Conservation (phyloP, 2,329 filamentous ascomycete genomes). For the Neurospora crassa region DNA sequence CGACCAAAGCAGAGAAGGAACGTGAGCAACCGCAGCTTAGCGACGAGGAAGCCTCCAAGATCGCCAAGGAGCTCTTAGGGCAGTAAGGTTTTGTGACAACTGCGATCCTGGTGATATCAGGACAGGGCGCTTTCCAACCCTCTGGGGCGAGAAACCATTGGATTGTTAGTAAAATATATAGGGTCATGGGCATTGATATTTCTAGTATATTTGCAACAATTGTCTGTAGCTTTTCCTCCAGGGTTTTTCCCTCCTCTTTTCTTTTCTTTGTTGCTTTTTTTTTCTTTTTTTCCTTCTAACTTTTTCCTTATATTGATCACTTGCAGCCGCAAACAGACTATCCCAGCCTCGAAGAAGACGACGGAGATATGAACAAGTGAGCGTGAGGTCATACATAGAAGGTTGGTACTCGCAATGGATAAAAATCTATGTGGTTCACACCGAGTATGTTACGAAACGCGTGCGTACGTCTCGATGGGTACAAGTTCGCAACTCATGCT, state of each 20-base stretch:
- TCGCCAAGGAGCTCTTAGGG: slow-evolving; percentile 26
- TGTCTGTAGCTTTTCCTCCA: neutral
- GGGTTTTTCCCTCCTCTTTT: neutral
- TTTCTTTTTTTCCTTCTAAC: too few species aligned
- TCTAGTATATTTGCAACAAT: neutral
- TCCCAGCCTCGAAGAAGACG: neutral
- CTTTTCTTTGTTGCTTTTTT: too few species aligned
- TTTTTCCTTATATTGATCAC: neutral
- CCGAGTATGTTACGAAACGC: neutral
- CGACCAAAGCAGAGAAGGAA: slow-evolving; percentile 33
- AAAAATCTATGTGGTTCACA: neutral
- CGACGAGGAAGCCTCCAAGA: slow-evolving; percentile 24
- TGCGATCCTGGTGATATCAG: neutral
- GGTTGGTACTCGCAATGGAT: neutral
- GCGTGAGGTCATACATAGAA: neutral
- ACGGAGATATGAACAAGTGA: neutral
- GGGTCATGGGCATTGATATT: neutral
- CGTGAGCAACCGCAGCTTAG: slow-evolving; percentile 21
- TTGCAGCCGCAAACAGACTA: neutral
- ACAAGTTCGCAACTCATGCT: neutral
- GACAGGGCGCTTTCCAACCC: neutral
- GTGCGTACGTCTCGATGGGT: neutral
- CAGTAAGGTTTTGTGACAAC: slow-evolving; percentile 17
- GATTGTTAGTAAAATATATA: neutral
- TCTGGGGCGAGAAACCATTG: neutral